phyloP scores from a whole-genome alignment of 768 basidiomycete genomes.

The Suillus lakei region DNA sequence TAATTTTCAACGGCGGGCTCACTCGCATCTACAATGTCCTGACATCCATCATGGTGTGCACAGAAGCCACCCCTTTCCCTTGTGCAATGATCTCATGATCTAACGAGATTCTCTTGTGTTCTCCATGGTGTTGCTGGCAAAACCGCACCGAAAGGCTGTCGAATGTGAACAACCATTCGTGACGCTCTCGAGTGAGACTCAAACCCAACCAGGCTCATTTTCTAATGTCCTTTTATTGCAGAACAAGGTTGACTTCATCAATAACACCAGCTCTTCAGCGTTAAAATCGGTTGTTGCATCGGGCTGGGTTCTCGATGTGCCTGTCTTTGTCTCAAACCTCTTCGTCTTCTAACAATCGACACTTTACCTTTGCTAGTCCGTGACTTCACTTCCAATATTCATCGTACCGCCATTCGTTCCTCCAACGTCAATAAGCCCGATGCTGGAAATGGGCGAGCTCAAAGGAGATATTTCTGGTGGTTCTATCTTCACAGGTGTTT shows the following conservation, averaged over 20 bases:
- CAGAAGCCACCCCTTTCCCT: background rate
- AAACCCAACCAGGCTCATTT: background rate
- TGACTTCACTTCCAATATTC: background rate
- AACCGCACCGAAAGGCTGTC: background rate
- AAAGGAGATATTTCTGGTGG: background rate
- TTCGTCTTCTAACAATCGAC: background rate
- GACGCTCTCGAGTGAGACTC: background rate
- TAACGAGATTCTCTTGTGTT: background rate
- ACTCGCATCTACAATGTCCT: background rate
- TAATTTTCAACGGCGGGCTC: background rate
- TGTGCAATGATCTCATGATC: no score
- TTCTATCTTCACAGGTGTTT: background rate
- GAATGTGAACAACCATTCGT: background rate
- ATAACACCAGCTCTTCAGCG: background rate
- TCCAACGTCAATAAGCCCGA: no score
- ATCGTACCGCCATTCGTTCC: background rate
- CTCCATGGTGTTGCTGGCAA: background rate
- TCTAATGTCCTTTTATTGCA: background rate
- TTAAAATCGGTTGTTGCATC: background rate
- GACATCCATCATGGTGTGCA: background rate
- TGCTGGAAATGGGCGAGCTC: background rate
- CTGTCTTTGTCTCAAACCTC: background rate
- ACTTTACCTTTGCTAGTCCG: background rate
- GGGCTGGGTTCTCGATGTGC: background rate
- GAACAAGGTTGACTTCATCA: background rate